phyloP scores from a whole-genome alignment of 257 asterid species.

The Cruciata laevipes region DNA sequence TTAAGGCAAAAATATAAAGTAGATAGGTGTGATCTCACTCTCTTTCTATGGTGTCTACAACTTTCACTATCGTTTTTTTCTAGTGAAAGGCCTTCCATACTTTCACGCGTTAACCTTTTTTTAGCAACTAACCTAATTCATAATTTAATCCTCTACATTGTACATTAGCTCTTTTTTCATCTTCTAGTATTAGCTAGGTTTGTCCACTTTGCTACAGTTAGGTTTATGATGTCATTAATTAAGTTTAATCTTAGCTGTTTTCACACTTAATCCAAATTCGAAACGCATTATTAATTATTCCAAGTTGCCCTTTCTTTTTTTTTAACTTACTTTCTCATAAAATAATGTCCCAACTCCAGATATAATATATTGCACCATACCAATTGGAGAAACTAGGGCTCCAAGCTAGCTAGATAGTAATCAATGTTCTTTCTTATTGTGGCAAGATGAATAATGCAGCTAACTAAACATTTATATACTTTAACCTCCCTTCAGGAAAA shows the following conservation, averaged over 20 bases:
- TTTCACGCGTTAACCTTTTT: constrained; percentile 9
- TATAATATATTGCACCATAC: neutral
- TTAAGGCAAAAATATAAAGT: too few relatives aligned
- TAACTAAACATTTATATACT: neutral
- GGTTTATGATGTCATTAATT: neutral
- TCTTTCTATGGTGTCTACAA: neutral
- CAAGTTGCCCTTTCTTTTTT: neutral
- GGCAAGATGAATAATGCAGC: neutral
- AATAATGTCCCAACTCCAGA: too few relatives aligned
- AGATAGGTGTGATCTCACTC: neutral
- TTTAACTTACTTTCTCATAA: neutral
- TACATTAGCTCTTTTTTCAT: neutral
- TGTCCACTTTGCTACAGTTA: neutral
- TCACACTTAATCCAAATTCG: neutral
- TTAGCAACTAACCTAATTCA: constrained; percentile 6
- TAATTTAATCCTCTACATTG: neutral
- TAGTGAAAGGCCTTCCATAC: neutral
- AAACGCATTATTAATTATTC: neutral
- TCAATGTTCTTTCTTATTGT: neutral
- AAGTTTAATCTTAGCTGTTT: neutral
- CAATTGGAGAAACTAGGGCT: neutral
- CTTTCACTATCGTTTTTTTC: constrained; percentile 14
- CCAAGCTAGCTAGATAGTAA: neutral
- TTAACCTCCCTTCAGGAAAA: too few relatives aligned
- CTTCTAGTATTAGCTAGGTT: too few relatives aligned